A percentile compares a stretch with the other conserved stretches of the same genome.
Evolutionary conservation across 768 basidiomycete species (phyloP).

Genomic region (Lentinula guzmanii): DNA sequence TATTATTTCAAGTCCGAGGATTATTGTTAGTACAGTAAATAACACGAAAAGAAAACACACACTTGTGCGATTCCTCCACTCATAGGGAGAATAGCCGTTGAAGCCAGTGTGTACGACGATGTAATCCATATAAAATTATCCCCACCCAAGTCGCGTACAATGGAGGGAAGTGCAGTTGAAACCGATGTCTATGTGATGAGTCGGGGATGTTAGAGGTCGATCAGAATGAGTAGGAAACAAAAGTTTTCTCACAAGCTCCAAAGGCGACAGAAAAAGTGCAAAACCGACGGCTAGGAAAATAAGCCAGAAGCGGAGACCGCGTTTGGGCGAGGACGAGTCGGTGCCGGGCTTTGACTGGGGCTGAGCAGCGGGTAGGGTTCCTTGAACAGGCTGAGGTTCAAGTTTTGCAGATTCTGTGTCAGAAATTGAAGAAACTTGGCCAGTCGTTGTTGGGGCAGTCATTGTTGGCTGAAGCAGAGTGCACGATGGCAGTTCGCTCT

Average conservation of each 20-base stretch:
- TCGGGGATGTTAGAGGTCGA: not conserved
- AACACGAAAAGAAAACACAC: not conserved
- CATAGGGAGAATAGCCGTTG: conserved; percentile 25
- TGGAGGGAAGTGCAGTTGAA: conserved; percentile 23
- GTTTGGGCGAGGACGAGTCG: not conserved
- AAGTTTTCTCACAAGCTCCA: conserved; percentile 15
- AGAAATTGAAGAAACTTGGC: not conserved
- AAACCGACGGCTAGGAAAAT: conserved; percentile 21
- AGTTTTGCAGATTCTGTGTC: not conserved
- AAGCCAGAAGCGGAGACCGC: conserved; percentile 21
- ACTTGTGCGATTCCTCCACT: conserved; percentile 25
- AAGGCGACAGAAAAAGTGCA: conserved; percentile 22
- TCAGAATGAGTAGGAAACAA: not conserved
- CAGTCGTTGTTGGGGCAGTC: not conserved
- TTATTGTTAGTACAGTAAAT: not conserved
- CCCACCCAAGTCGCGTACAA: conserved; percentile 21
- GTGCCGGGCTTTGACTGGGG: not conserved
- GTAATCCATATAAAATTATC: conserved; percentile 20
- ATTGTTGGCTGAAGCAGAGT: not conserved
- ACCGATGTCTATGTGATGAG: conserved; percentile 13
- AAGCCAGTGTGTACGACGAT: conserved; percentile 19
- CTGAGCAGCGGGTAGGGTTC: not conserved
- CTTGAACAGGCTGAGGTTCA: not conserved
- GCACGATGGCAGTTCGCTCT: not conserved
- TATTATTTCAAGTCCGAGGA: not conserved